Evolutionary conservation across 345 rosid species (phyloP), one percentile per base, ranked within the genome.

Genomic region (Syzygium jambos): DNA sequence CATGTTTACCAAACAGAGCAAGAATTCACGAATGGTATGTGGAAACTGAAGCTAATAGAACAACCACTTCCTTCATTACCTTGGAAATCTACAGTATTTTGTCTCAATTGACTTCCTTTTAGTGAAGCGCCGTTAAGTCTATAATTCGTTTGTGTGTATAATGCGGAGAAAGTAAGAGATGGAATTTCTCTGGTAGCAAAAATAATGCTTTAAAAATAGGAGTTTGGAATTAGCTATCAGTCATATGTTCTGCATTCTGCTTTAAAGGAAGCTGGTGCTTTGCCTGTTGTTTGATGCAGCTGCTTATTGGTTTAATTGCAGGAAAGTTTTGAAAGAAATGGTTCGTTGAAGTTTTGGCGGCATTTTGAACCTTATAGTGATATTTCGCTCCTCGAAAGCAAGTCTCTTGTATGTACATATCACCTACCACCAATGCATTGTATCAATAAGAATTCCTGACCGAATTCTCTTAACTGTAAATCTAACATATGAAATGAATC

Each of bases 341-440:
- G 95, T 5, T 93, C 91, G 3, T 90, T 90, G 14, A 94, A 91
- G 88, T 95, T 98, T 94, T 96, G 96, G 98, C 91, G 57, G 87
- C 93, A 93, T 90, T 95, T 96, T 89, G 97, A 95, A 78, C 91
- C 65, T 63, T 95, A 91, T 87, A 88, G 87, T 88, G 59, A 92
- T 54, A 73, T 90, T 52, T 89, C 59, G 5, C 73, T 52, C 63
- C 77, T 49, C 30, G 90, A 87, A 91, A 90, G 89, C 63, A 89
- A 86, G 78, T 84, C 85, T 83, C 54, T 56, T 86, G 95, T 94
- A 93, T 84, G 94, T 87, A 54, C 86, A 49, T 19, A 46, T 65
- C 53, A n/a, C 6, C 77, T 27, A 68, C 25, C 88, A 80, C 85
- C 85, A 49, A 49, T 16, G 61, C 88, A 61, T 86, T 29, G 55